Evolutionary conservation across 2,329 filamentous ascomycete species (phyloP).

Genomic region (Rhinocladiella mackenziei): DNA sequence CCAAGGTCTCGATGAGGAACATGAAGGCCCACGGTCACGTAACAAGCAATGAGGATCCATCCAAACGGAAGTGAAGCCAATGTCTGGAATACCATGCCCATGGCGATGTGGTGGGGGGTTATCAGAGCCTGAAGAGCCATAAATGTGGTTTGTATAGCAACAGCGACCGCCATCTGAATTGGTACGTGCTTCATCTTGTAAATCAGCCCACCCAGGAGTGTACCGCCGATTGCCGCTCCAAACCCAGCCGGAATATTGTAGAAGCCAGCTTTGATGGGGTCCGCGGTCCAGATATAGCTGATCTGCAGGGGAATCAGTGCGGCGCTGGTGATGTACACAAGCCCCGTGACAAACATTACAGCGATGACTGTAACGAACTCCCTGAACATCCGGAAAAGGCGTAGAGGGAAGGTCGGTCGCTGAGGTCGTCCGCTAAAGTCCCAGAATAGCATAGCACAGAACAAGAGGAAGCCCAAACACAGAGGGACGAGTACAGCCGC

Average conservation of each 20-base stretch:
- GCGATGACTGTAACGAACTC: neutral
- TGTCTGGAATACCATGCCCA: slow-evolving; percentile 3
- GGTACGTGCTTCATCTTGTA: slow-evolving; percentile 8
- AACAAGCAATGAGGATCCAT: slow-evolving; percentile 7
- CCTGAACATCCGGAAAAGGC: neutral
- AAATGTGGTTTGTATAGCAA: slow-evolving; percentile 5
- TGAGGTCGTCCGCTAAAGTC: slow-evolving; percentile 37
- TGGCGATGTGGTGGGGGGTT: neutral
- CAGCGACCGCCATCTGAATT: neutral
- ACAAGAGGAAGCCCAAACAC: slow-evolving; percentile 36
- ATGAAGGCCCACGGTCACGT: slow-evolving; percentile 5
- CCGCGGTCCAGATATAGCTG: neutral
- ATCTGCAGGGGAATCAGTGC: slow-evolving; percentile 1
- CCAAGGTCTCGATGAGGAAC: slow-evolving; percentile 28
- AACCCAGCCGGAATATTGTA: slow-evolving; percentile 37
- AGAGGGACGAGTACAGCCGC: slow-evolving; percentile 36
- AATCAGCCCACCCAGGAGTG: slow-evolving; percentile 2
- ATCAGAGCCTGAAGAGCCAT: neutral
- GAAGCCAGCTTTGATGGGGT: slow-evolving; percentile 36
- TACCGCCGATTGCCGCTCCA: slow-evolving; percentile 9
- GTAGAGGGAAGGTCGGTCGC: slow-evolving; percentile 33
- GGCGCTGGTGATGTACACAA: neutral
- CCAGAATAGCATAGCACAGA: slow-evolving; percentile 38
- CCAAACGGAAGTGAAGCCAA: slow-evolving; percentile 6
- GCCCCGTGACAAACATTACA: slow-evolving; percentile 3